Evolutionary conservation across 108 stramenopile genomes (phyloP).

Genomic region (Parietichytrium sp.): DNA sequence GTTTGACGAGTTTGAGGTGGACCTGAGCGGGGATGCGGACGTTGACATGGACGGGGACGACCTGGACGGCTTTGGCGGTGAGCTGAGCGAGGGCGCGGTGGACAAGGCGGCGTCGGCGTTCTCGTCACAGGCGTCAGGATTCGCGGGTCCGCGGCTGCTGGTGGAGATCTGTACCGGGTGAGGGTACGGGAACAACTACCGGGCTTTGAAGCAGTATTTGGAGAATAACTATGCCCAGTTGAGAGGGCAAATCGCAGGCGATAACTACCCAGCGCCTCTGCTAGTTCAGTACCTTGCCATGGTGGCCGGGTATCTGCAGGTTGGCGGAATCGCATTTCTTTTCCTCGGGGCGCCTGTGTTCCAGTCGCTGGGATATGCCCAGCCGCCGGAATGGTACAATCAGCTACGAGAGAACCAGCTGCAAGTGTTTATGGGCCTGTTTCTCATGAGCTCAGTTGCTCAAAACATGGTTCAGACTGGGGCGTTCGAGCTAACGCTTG

Average conservation of each 20-base stretch:
- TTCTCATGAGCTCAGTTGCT: constrained; percentile 26
- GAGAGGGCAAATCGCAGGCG: not conserved
- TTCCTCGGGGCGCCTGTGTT: not conserved
- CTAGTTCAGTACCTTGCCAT: not conserved
- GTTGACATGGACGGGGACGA: constrained; percentile 2
- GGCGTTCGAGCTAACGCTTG: constrained; percentile 4
- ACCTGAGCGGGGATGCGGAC: no score
- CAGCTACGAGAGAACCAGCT: not conserved
- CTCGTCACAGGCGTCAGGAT: not conserved
- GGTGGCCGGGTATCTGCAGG: not conserved
- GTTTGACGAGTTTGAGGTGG: no score
- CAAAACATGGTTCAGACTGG: constrained; percentile 5
- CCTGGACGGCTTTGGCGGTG: not conserved
- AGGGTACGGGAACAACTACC: constrained; percentile 19
- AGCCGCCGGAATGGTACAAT: not conserved
- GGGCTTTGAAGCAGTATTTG: constrained; percentile 37
- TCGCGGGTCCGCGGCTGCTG: not conserved
- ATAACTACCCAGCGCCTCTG: not conserved
- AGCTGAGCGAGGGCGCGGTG: not conserved
- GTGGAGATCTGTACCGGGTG: constrained; percentile 34
- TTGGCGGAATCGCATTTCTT: not conserved
- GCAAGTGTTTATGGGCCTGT: not conserved
- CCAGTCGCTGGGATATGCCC: not conserved
- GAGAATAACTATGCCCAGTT: not conserved
- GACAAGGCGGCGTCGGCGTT: not conserved